Evolutionary conservation across 2,329 filamentous ascomycete genomes (phyloP).

Genomic region (Chrysosporium keratinophilum): DNA sequence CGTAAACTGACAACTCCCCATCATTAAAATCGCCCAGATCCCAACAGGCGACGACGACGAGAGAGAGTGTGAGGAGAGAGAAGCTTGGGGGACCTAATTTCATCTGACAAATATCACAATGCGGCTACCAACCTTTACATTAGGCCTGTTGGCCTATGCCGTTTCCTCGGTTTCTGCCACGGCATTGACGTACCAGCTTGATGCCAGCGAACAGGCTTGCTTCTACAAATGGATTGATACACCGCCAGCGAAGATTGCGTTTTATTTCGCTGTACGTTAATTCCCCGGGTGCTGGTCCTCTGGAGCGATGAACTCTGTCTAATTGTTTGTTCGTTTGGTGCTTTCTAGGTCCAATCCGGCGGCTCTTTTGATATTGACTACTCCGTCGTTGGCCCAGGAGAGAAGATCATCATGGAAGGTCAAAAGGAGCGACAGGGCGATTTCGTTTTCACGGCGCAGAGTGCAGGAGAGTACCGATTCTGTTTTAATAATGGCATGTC

Average conservation of each 20-base stretch:
- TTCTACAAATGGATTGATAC: conserved; percentile 77
- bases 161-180: conserved; percentile 68
- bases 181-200: conserved; percentile 84
- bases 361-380: conserved; percentile 98
- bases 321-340: neutral
- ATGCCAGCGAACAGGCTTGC: conserved; percentile 86
- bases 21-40: conserved; percentile 1
- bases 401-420: conserved; percentile 72
- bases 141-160: conserved; percentile 61
- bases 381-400: conserved; percentile 67
- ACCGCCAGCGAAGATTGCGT: conserved; percentile 79
- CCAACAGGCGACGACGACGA: neutral
- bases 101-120: conserved; percentile 37
- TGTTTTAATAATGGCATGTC: conserved; percentile 99
- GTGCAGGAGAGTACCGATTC: conserved; percentile 82
- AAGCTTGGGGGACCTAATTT: neutral
- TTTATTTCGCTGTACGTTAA: conserved; percentile 88
- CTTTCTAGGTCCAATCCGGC: conserved; percentile 81
- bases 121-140: conserved; percentile 53
- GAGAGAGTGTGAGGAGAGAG: neutral
- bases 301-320: neutral
- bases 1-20: neutral
- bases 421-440: conserved; percentile 91
- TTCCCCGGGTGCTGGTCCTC: neutral
- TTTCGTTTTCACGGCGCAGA: conserved; percentile 91